Percentiles rank a stretch among this genome's conserved stretches.
Conservation (phyloP, 2,329 filamentous ascomycete genomes). For the Kalaharituber pfeilii region DNA sequence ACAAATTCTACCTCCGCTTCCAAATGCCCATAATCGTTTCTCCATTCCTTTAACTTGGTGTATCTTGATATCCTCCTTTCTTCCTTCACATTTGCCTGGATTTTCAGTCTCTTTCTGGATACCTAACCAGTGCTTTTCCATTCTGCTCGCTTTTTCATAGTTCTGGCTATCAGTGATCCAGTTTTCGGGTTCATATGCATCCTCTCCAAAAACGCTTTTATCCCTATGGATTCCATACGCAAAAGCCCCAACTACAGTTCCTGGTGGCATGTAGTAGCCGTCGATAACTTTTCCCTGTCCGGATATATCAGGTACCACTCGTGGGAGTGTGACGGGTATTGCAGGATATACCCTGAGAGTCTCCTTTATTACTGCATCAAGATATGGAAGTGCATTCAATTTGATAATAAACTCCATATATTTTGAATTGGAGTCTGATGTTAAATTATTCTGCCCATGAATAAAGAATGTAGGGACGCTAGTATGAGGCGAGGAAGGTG, state of each 20-base stretch:
- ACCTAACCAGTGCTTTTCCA: not conserved
- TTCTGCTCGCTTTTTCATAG: not conserved
- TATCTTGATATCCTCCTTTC: slow-evolving; percentile 8
- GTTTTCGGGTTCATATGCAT: slow-evolving; percentile 8
- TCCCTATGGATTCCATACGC: slow-evolving; percentile 5
- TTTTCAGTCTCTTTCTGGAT: not conserved
- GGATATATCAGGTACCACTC: slow-evolving; percentile 7
- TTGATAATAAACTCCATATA: too few species aligned
- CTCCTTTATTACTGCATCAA: slow-evolving; percentile 36
- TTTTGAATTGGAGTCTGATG: too few species aligned
- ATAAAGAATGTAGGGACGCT: too few species aligned
- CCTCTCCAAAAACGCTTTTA: not conserved
- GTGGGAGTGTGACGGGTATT: slow-evolving; percentile 28
- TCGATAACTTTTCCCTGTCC: slow-evolving; percentile 30
- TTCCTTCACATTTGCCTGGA: not conserved
- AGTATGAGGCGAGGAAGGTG: too few species aligned
- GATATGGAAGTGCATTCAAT: slow-evolving; percentile 28
- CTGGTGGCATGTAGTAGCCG: slow-evolving; percentile 36
- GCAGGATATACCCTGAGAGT: slow-evolving; percentile 35
- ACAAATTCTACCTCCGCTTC: slow-evolving; percentile 15
- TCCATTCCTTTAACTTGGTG: slow-evolving; percentile 15
- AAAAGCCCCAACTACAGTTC: slow-evolving; percentile 34
- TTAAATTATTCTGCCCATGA: too few species aligned
- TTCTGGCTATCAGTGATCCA: slow-evolving; percentile 5
- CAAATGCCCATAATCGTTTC: slow-evolving; percentile 15